phyloP scores from a whole-genome alignment of 2,329 filamentous ascomycete species.

The Epichloe coenophiala region DNA sequence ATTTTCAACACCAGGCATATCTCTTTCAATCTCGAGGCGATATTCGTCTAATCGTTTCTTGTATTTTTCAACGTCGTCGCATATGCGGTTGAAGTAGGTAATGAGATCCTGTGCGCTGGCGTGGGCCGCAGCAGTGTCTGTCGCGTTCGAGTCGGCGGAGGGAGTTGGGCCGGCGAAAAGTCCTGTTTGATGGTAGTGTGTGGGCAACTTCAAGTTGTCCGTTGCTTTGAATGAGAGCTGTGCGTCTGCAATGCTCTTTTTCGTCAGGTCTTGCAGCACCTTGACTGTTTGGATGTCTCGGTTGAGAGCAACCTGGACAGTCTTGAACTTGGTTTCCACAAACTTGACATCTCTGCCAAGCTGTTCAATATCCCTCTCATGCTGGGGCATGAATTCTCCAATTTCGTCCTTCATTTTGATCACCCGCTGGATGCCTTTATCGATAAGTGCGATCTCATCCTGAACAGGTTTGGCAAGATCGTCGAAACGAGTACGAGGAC shows the following conservation, averaged over 20 bases:
- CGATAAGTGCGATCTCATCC: slow-evolving; percentile 61
- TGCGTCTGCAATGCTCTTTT: slow-evolving; percentile 56
- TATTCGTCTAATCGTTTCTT: slow-evolving; percentile 30
- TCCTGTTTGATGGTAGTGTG: slow-evolving; percentile 36
- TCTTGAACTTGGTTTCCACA: slow-evolving; percentile 34
- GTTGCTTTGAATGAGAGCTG: slow-evolving; percentile 60
- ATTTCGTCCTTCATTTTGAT: slow-evolving; percentile 68
- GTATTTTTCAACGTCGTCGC: slow-evolving; percentile 29
- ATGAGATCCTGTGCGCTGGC: slow-evolving; percentile 29
- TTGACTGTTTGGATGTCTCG: slow-evolving; percentile 50
- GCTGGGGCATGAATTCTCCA: slow-evolving; percentile 49
- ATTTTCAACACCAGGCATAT: slow-evolving; percentile 34
- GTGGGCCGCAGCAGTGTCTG: slow-evolving; percentile 22
- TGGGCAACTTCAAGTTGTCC: slow-evolving; percentile 60
- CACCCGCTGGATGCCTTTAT: slow-evolving; percentile 67
- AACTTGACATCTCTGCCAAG: slow-evolving; percentile 34
- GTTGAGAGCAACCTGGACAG: slow-evolving; percentile 30
- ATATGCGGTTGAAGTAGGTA: slow-evolving; percentile 31
- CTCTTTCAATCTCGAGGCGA: slow-evolving; percentile 31
- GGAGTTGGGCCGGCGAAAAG: slow-evolving; percentile 25
- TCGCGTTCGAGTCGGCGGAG: slow-evolving; percentile 14
- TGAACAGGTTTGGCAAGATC: slow-evolving; percentile 77
- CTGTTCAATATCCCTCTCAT: slow-evolving; percentile 34
- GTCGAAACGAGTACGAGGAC: slow-evolving; percentile 81
- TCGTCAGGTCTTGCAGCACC: slow-evolving; percentile 43